These are phyloP conservation scores for Asclepias syriaca DNA, from an alignment of 257 asterid genomes.

Conservation along the genomic window DNA sequence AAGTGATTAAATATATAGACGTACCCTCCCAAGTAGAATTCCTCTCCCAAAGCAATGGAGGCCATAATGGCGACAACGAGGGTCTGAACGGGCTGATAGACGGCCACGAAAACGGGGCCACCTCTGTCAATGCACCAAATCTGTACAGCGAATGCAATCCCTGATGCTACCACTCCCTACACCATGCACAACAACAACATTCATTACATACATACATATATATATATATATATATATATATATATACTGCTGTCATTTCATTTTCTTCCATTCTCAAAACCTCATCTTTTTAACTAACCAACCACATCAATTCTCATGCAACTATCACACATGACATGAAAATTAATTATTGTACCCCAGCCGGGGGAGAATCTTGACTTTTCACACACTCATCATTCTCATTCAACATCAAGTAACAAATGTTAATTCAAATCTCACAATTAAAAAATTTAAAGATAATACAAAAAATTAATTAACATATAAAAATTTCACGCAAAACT, in stretches of 20 bases:
- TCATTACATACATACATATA: background rate
- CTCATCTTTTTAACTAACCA: conserved; percentile 19
- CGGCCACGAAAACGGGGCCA: conserved; percentile 98
- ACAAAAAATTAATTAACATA: no score
- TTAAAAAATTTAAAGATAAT: no score
- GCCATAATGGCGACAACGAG: conserved; percentile 91
- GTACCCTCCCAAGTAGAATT: conserved; percentile 95
- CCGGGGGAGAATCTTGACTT: background rate
- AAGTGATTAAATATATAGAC: no score
- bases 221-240: no score
- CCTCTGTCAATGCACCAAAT: conserved; percentile 99
- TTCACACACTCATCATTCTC: background rate
- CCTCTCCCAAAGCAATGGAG: conserved; percentile 69
- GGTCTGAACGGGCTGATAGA: conserved; percentile 98
- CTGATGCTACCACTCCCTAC: conserved; percentile 99
- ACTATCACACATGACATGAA: conserved; percentile 1
- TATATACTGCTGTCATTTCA: conserved; percentile 19
- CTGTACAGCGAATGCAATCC: conserved; percentile 98
- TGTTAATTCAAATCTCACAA: no score
- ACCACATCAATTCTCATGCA: conserved; percentile 13
- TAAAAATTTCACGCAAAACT: no score
- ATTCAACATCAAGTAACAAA: background rate
- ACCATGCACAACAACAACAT: conserved; percentile 7
- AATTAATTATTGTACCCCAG: background rate
- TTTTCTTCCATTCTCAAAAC: background rate